Base-by-base conservation (phyloP, 768 basidiomycete genomes). In the Rhizopogon vulgaris region DNA sequence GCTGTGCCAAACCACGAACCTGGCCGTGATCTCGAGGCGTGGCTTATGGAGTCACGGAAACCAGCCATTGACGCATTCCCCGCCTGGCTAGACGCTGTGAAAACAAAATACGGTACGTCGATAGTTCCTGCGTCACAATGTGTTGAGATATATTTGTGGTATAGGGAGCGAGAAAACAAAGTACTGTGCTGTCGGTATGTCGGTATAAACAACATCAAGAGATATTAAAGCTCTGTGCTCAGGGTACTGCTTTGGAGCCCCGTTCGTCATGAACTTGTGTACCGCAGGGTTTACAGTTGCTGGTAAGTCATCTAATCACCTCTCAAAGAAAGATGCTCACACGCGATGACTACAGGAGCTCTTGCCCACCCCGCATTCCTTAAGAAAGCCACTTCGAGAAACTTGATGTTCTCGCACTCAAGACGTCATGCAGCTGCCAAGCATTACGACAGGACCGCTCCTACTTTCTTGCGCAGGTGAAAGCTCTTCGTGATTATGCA, bases 211-310 rank as follows among this genome's bases (percentile, higher is more conserved):
- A 0, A n/a, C n/a, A n/a, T n/a, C 4, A 14, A 55, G 15, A 12
- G 24, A 2, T 25, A 59, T 32, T 32, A 15, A 48, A 50, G n/a
- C 18, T 1, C 6, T 12, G 17, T 17, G n/a, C 17, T 12, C 28
- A 80, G 78, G 80, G 4, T 81, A 82, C 48, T 84, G 79, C 58
- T 81, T 80, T 53, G 79, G 80, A 3, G 81, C 68, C 5, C 73
- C 78, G 0, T 78, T 72, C 48, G 71, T 71, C 4, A 63, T 80
- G 47, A 70, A 80, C 22, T 63, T 76, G 3, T 72, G 71, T 1
- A 68, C 72, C 2, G 72, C 68, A 0, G 73, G 75, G 22, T 65
- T 69, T 47, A 63, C 79, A 41, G 66, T 70, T 3, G 78, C 79
- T 40, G 72, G 80, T 79, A 56, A 37, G 63, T 27, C 8, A 30